phyloP scores from a whole-genome alignment of 225 moss, liverwort and hornwort species.

The Pseudisothecium myosuroides region DNA sequence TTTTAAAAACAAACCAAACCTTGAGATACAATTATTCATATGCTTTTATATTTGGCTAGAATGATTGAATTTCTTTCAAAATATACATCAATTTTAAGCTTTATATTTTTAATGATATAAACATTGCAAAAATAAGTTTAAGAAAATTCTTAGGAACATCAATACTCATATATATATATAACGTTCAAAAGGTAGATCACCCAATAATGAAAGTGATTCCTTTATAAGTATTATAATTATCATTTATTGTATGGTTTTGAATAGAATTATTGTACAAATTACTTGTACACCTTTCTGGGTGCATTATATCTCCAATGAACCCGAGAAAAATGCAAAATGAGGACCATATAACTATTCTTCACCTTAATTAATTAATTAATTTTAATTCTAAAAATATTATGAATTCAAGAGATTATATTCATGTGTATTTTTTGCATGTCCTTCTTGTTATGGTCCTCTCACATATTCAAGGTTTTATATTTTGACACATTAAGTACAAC shows the following conservation, averaged over 20 bases:
- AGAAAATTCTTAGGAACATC: neutral
- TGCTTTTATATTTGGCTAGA: neutral
- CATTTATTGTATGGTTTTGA: neutral
- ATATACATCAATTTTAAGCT: neutral
- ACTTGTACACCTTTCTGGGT: neutral
- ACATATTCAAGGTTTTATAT: neutral
- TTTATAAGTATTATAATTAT: neutral
- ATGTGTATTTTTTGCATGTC: neutral
- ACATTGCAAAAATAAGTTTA: neutral
- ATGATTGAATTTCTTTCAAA: neutral
- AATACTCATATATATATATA: too few species aligned
- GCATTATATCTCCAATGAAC: neutral
- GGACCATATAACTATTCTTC: too few species aligned
- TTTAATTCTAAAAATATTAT: too few species aligned
- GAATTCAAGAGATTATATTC: neutral
- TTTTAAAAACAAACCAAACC: neutral
- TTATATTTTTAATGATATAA: neutral
- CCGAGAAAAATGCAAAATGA: fast-evolving
- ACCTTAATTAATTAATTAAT: too few species aligned
- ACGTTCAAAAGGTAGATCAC: too few species aligned
- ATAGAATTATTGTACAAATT: neutral
- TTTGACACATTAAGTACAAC: neutral
- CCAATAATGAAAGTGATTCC: neutral
- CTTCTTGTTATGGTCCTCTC: neutral
- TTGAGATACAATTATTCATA: too few species aligned